These are phyloP conservation scores for Auriculariales sp. DNA, from an alignment of 768 basidiomycete genomes.

Conservation along the genomic window DNA sequence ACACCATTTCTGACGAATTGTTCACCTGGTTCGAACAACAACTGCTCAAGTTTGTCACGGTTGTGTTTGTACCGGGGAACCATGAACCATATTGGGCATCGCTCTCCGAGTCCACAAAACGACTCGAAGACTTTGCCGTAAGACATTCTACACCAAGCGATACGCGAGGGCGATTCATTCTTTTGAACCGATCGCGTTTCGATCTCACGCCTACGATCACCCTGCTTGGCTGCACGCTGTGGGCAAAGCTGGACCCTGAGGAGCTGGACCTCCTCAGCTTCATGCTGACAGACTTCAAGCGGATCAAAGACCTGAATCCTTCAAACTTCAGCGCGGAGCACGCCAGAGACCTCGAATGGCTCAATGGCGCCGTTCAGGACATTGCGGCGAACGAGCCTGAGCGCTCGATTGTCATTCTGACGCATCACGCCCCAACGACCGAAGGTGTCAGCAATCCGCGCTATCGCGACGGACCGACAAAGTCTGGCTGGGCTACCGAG, in stretches of 20 bases:
- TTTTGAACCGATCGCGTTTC: slow-evolving; percentile 20
- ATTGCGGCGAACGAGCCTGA: slow-evolving; percentile 17
- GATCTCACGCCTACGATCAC: slow-evolving; percentile 19
- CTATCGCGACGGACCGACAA: slow-evolving; percentile 13
- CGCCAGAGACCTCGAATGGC: slow-evolving; percentile 18
- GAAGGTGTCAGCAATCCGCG: slow-evolving; percentile 19
- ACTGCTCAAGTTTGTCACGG: slow-evolving; percentile 15
- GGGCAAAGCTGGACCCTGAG: slow-evolving; percentile 18
- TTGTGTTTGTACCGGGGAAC: slow-evolving; percentile 23
- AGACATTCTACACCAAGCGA: no score
- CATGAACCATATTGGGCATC: slow-evolving; percentile 13
- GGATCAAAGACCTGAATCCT: slow-evolving; percentile 16
- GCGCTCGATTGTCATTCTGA: slow-evolving; percentile 20
- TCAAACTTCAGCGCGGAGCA: slow-evolving; percentile 14
- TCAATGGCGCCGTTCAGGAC: slow-evolving; percentile 13
- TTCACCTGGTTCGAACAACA: slow-evolving; percentile 20
- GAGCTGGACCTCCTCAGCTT: slow-evolving; percentile 15
- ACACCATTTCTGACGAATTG: slow-evolving; percentile 15
- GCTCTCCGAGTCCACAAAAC: slow-evolving; percentile 4
- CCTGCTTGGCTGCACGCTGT: slow-evolving; percentile 28
- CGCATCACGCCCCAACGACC: slow-evolving; percentile 27
- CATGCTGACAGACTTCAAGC: slow-evolving; percentile 21
- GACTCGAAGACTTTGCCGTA: slow-evolving; percentile 7
- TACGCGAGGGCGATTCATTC: slow-evolving; percentile 20
- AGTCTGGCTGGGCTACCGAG: slow-evolving; percentile 20